Conservation (phyloP, 768 basidiomycete species). For the Xanthoconium stramineum region DNA sequence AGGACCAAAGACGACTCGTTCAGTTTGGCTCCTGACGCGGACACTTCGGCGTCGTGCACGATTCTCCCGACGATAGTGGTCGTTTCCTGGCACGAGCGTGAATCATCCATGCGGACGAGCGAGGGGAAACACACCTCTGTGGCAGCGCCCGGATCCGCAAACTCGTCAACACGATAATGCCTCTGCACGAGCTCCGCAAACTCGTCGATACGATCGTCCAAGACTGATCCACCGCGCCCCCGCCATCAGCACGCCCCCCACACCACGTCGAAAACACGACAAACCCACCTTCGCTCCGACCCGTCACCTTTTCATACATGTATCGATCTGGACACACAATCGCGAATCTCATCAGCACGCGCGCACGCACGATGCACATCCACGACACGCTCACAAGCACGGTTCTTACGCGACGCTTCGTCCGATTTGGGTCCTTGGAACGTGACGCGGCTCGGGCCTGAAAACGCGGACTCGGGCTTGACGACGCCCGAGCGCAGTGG, state of each 20-base stretch:
- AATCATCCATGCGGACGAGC: background rate
- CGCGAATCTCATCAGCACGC: background rate
- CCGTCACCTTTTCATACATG: constrained; percentile 90
- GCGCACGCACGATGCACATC: background rate
- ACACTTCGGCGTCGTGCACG: constrained; percentile 61
- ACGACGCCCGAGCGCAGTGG: constrained; percentile 7
- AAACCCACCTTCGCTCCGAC: constrained; percentile 70
- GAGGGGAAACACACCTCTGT: constrained; percentile 43
- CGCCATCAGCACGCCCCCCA: background rate
- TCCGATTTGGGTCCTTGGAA: constrained; percentile 33
- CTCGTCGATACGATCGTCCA: constrained; percentile 88
- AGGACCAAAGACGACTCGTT: constrained; percentile 72
- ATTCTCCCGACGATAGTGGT: constrained; percentile 73
- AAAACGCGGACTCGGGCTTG: constrained; percentile 20
- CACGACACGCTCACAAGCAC: constrained; percentile 51
- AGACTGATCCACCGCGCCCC: constrained; percentile 39
- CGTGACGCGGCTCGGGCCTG: constrained; percentile 28
- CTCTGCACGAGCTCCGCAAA: constrained; percentile 69
- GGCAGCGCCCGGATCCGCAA: constrained; percentile 70
- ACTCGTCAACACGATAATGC: constrained; percentile 66
- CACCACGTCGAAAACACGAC: background rate
- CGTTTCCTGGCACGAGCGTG: constrained; percentile 44
- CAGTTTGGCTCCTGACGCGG: constrained; percentile 57
- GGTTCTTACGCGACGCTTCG: constrained; percentile 36
- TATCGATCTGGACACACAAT: constrained; percentile 64